Percentiles rank a stretch among this genome's conserved stretches.
Evolutionary conservation across 257 asterid genomes (phyloP).

Genomic region (Thymus quinquecostatus): DNA sequence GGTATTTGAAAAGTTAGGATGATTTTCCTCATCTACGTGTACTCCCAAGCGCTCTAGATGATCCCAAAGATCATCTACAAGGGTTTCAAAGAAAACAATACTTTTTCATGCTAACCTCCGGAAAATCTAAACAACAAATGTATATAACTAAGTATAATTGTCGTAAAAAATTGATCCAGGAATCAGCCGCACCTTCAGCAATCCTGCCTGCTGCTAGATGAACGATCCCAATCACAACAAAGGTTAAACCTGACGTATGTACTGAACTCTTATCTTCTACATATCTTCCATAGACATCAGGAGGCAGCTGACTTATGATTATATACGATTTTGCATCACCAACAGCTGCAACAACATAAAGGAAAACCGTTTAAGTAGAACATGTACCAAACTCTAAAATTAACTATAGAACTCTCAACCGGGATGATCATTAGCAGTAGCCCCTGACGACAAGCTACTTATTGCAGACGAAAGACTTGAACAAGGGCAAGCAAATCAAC

Average conservation of each 20-base stretch:
- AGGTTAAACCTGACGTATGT: constrained; percentile 71
- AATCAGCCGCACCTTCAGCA: constrained; percentile 65
- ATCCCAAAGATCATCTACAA: constrained; percentile 82
- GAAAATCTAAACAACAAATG: neutral
- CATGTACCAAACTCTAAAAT: neutral
- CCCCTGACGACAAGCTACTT: neutral
- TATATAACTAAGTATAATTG: neutral
- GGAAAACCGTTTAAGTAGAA: neutral
- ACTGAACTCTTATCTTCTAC: constrained; percentile 66
- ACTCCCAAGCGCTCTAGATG: constrained; percentile 86
- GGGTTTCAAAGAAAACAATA: constrained; percentile 24
- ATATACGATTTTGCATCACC: constrained; percentile 81
- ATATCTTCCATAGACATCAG: constrained; percentile 56
- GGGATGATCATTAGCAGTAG: constrained; percentile 11
- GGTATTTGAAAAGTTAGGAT: constrained; percentile 61
- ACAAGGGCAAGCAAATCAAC: neutral
- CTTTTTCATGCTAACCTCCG: constrained; percentile 3
- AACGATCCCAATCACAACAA: constrained; percentile 68
- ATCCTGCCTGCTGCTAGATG: constrained; percentile 82
- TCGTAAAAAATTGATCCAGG: neutral
- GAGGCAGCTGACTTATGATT: constrained; percentile 67
- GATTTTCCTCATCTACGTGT: constrained; percentile 72
- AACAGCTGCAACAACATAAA: constrained; percentile 43
- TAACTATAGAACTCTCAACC: neutral
- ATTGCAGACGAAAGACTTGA: neutral